Conservation (phyloP, 257 asterid genomes). For the Capsicum chinense region DNA sequence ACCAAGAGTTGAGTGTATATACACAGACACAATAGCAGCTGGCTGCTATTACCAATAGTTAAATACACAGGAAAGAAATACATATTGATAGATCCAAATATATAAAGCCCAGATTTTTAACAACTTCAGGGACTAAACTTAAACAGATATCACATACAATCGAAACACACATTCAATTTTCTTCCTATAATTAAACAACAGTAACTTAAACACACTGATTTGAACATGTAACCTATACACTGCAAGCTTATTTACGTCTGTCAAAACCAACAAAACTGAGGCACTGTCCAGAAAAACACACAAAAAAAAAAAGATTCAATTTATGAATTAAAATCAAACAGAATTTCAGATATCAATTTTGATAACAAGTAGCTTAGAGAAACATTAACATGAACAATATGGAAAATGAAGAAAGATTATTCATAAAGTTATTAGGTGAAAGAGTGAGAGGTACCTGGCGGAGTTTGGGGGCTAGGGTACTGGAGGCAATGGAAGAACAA, state of each 20-base stretch:
- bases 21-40: not conserved
- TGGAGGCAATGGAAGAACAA: constrained; percentile 15
- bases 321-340: too few species aligned
- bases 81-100: too few species aligned
- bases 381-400: not conserved
- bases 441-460: not conserved
- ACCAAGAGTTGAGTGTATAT: not conserved
- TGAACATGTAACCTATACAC: not conserved
- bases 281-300: not conserved
- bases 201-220: not conserved
- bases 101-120: not conserved
- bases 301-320: not conserved
- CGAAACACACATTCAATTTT: not conserved
- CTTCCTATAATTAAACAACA: not conserved
- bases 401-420: not conserved
- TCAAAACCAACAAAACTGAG: not conserved
- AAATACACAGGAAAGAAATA: not conserved
- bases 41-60: not conserved
- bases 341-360: not conserved
- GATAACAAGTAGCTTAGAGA: not conserved
- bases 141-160: too few species aligned
- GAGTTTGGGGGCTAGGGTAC: not conserved
- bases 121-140: not conserved
- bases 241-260: not conserved
- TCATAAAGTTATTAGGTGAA: too few species aligned